A percentile compares a stretch with the other conserved stretches of the same genome.
Evolutionary conservation across 257 asterid genomes (phyloP).

Genomic region (Fraxinus americana): DNA sequence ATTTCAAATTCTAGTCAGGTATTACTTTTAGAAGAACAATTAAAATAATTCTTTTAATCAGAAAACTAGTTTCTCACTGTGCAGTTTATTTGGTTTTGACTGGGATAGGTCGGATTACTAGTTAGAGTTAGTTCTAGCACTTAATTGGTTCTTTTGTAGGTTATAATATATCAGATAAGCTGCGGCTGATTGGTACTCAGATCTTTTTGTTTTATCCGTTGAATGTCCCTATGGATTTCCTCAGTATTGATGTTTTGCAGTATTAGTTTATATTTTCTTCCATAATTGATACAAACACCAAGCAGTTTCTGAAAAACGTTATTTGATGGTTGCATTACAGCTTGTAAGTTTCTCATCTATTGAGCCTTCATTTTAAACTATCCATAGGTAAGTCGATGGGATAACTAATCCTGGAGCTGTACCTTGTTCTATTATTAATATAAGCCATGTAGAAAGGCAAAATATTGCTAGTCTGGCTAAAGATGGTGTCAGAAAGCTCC

Average conservation of each 20-base stretch:
- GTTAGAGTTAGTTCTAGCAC: neutral
- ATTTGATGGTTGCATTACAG: neutral
- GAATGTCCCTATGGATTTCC: neutral
- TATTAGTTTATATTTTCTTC: neutral
- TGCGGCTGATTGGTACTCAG: neutral
- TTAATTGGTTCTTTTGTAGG: neutral
- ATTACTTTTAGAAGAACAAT: no score
- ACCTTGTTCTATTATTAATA: conserved; percentile 34
- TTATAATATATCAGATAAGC: neutral
- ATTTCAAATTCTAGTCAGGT: no score
- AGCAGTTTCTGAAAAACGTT: neutral
- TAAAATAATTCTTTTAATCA: neutral
- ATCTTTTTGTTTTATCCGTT: neutral
- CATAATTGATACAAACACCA: neutral
- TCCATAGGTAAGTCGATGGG: conserved; percentile 50
- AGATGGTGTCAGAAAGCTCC: conserved; percentile 81
- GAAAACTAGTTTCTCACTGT: neutral
- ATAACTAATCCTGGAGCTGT: conserved; percentile 33
- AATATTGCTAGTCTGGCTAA: conserved; percentile 69
- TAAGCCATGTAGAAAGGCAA: conserved; percentile 66
- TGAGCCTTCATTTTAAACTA: neutral
- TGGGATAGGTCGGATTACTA: neutral
- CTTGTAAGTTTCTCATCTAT: neutral
- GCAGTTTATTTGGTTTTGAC: neutral
- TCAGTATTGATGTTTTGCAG: neutral